Percentiles rank a stretch among this genome's conserved stretches.
Evolutionary conservation across 116 monocot genomes (phyloP).

Genomic region (Papilionanthe hybrid): DNA sequence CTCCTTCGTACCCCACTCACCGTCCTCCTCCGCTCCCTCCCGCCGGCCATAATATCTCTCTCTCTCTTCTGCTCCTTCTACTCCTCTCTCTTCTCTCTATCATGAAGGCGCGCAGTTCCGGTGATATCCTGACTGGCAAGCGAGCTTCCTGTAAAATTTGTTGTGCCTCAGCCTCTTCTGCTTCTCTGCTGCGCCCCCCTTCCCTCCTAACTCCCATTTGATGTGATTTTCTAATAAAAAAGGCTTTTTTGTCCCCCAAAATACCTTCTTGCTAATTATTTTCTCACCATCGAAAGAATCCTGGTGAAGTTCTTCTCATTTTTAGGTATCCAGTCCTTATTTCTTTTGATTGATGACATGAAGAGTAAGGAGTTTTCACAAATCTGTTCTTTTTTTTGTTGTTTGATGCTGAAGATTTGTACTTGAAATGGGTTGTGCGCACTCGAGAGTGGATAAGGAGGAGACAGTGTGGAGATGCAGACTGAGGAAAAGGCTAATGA

Average conservation of each 20-base stretch:
- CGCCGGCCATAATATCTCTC: not conserved
- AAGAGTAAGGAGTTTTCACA: not conserved
- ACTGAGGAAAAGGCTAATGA: conserved; percentile 63
- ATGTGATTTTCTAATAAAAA: not conserved
- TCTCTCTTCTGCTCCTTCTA: not conserved
- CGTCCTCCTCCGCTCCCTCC: not conserved
- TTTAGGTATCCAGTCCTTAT: not conserved
- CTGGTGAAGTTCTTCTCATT: not conserved
- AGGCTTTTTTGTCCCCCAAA: not conserved
- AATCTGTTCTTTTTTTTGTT: not conserved
- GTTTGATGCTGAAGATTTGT: not conserved
- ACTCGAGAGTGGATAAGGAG: conserved; percentile 67
- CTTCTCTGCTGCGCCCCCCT: not conserved
- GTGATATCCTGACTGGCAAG: not conserved
- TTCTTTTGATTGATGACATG: not conserved
- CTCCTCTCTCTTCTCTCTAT: not conserved
- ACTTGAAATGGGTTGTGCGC: conserved; percentile 59
- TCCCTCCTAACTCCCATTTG: not conserved
- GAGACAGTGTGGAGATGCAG: conserved; percentile 69
- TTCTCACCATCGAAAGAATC: not conserved
- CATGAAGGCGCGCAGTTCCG: not conserved
- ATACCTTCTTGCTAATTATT: not conserved
- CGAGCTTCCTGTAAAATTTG: not conserved
- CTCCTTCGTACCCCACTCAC: not conserved
- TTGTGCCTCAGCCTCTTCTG: not conserved